phyloP scores from a whole-genome alignment of 345 rosid species.

The Pistacia vera region DNA sequence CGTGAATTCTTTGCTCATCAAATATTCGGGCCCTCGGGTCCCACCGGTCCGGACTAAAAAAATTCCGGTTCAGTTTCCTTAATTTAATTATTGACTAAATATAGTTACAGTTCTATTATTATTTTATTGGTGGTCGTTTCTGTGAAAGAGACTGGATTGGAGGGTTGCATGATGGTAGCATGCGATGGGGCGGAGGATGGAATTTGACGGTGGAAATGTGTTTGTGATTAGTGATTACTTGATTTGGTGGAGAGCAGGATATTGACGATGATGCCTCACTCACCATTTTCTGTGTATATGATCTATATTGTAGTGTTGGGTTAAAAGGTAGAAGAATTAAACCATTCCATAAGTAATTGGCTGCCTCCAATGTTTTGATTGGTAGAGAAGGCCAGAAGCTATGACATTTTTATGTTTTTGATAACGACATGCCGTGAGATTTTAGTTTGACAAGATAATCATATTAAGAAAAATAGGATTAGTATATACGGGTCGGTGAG shows the following conservation, averaged over 20 bases:
- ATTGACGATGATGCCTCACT: constrained; percentile 32
- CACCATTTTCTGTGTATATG: constrained; percentile 17
- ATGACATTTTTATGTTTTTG: background rate
- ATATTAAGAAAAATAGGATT: no score
- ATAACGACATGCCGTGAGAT: background rate
- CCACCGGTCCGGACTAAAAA: background rate
- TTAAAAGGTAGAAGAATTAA: constrained; percentile 6
- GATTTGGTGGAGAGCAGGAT: constrained; percentile 17
- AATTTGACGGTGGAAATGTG: constrained; percentile 23
- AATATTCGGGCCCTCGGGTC: constrained; percentile 34
- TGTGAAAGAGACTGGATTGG: constrained; percentile 5
- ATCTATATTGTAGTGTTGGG: background rate
- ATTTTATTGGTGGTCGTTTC: background rate
- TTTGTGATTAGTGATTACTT: background rate
- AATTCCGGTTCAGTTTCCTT: background rate
- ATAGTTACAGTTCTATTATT: background rate
- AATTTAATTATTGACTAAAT: background rate
- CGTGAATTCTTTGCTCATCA: constrained; percentile 51
- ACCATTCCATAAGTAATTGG: constrained; percentile 17
- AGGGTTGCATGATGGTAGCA: constrained; percentile 20
- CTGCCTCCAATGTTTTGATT: background rate
- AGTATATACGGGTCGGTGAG: no score
- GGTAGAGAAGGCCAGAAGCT: constrained; percentile 3
- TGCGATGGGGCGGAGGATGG: constrained; percentile 8
- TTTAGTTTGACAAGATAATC: background rate